Evolutionary conservation across 2,329 filamentous ascomycete genomes (phyloP), one percentile per base, ranked within the genome.

Genomic region (Aspergillaceae sp.): DNA sequence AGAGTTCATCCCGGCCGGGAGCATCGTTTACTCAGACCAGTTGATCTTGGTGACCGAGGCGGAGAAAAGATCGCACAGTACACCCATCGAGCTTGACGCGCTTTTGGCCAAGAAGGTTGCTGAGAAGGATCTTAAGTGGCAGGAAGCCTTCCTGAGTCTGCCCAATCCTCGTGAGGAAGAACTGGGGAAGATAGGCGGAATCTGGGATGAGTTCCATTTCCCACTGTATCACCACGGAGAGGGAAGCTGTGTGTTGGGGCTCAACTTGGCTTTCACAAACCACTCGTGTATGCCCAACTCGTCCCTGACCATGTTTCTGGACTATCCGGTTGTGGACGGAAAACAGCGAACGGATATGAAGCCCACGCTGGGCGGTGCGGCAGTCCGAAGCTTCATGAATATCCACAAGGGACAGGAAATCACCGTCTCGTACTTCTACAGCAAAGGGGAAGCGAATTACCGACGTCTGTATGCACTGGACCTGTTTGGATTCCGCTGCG

Each of bases 251-350:
- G 37, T 51, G 4, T 1, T 56, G 5, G 52, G 54, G 8, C 44
- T 49, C 4, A 52, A 49, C 11, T 41, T 52, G 3, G 47, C 50
- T 4, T 53, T 46, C 40, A 38, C 58, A 11, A 61, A 62, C 26
- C 60, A 62, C 47, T 49, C 54, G 3, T 62, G 60, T 32, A 34
- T 52, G 3, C 55, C 60, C 0, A 62, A 61, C 40, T 48, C 51
- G 7, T 46, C 52, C 11, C 51, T 49, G 9, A 48, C 45, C 6
- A 27, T 59, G 38, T 32, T 47, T n/a, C 43, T n/a, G 29, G 11
- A 38, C 3, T 49, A 47, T 42, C 9, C 7, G 40, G 19, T 19
- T 19, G 19, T 19, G 19, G 19, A 19, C 19, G 19, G 19, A 19
- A 19, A 19, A 42, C 33, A 11, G 46, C 7, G 28, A 37, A 28